Evolutionary conservation across 208 protist species (phyloP), one percentile per base, ranked within the genome.

Genomic region (Strigomonas culicis): DNA sequence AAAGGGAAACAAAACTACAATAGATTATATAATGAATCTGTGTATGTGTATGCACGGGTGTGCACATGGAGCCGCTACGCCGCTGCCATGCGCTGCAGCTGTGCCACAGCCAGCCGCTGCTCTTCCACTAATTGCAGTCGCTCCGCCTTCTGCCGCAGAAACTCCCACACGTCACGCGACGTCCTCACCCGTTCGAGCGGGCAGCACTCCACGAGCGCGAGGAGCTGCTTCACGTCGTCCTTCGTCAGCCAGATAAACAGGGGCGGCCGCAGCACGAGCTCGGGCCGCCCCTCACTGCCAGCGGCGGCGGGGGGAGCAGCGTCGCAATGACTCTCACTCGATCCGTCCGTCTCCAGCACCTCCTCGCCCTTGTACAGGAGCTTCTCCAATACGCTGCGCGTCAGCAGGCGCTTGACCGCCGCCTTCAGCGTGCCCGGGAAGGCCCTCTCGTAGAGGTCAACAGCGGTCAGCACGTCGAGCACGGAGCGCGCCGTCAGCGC

Each of bases 321-420:
- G n/a, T n/a, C n/a, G n/a, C n/a, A n/a, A n/a, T n/a, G n/a, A n/a
- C n/a, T n/a, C n/a, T n/a, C n/a, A n/a, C 34, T 13, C 10, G 34
- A 39, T 39, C 34, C 7, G 34, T 10, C 4, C 34, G 7, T 39
- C 34, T 72, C 68, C 13, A 90, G 63, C 4, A 87, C 79, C 59
- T 84, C 80, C 69, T 90, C 84, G 2, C 81, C 83, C 21, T 72
- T 59, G 15, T 66, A 34, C 2, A 60, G 49, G 2, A 93, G 67
- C 50, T 93, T 93, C 36, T 75, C 83, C 46, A 90, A 51, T 0
- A 90, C 55, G 53, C 75, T 85, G 8, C 77, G 74, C n/a, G 63
- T 76, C 13, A 93, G 64, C 25, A 84, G 66, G 28, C 70, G 71
- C 24, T 64, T 66, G 17, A 79, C 62, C 0, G 74, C 66, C 7